Evolutionary conservation across 2,329 filamentous ascomycete genomes (phyloP).

Genomic region (Sporothrix brunneoviolacea): DNA sequence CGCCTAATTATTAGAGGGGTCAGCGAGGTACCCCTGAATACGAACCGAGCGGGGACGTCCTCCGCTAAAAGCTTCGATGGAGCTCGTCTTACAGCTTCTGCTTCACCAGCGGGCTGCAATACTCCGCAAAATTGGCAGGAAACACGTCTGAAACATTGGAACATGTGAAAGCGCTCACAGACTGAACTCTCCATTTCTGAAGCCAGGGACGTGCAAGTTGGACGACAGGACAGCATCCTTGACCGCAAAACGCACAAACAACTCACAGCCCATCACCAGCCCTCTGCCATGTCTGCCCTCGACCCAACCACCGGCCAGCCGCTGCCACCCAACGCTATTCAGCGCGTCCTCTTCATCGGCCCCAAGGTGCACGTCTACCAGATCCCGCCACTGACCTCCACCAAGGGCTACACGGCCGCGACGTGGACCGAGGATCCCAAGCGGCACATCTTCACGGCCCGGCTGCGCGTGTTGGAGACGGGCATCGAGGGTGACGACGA

Average conservation of each 20-base stretch:
- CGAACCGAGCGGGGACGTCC: neutral
- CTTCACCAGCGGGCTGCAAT: too few species aligned
- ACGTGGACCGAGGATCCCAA: constrained; percentile 67
- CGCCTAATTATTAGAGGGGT: constrained; percentile 15
- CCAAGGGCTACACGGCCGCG: constrained; percentile 70
- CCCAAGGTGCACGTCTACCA: constrained; percentile 76
- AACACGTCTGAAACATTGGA: too few species aligned
- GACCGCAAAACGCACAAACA: too few species aligned
- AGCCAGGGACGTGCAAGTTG: too few species aligned
- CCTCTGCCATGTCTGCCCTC: constrained; percentile 48
- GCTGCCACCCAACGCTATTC: constrained; percentile 70
- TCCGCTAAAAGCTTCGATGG: too few species aligned
- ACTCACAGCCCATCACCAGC: too few species aligned
- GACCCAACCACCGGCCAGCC: constrained; percentile 65
- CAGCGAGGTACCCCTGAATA: too few species aligned
- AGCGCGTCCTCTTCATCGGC: constrained; percentile 74
- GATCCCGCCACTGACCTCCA: constrained; percentile 72
- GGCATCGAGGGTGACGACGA: constrained; percentile 40
- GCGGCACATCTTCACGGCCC: constrained; percentile 78
- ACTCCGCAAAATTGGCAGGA: too few species aligned
- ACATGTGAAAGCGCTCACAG: too few species aligned
- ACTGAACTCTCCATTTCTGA: too few species aligned
- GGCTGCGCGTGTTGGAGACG: constrained; percentile 72
- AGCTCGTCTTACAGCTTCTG: too few species aligned
- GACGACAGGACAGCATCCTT: too few species aligned